Conservation (phyloP, 148 eudicot genomes). For the Agrostemma githago region DNA sequence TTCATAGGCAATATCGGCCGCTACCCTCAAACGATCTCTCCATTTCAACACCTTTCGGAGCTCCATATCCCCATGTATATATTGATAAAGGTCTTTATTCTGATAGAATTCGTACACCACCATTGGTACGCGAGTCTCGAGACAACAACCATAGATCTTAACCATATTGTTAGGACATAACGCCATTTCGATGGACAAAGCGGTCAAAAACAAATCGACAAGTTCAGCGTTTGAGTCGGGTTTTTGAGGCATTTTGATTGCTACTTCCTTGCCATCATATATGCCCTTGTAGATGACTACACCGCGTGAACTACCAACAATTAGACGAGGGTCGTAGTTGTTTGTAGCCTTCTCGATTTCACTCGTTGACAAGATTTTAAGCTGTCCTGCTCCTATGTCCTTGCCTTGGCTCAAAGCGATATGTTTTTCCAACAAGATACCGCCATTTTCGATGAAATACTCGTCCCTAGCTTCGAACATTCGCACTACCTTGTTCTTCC, state of each 20-base stretch:
- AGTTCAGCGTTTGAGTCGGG: background rate
- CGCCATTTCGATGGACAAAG: slow-evolving; percentile 20
- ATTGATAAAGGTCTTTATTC: slow-evolving; percentile 17
- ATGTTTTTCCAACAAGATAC: slow-evolving; percentile 19
- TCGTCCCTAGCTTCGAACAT: slow-evolving; percentile 14
- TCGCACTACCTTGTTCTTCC: background rate
- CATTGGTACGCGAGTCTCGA: slow-evolving; percentile 28
- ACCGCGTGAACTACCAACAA: slow-evolving; percentile 14
- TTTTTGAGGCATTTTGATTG: slow-evolving; percentile 10
- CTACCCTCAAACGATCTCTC: slow-evolving; percentile 22
- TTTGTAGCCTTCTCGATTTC: slow-evolving; percentile 23
- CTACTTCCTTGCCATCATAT: slow-evolving; percentile 14
- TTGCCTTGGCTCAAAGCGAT: slow-evolving; percentile 18
- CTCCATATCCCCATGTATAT: slow-evolving; percentile 20
- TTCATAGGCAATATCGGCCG: slow-evolving; percentile 25
- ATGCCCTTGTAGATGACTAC: slow-evolving; percentile 5
- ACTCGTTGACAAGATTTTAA: slow-evolving; percentile 3
- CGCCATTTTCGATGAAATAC: slow-evolving; percentile 28
- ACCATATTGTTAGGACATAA: slow-evolving; percentile 23
- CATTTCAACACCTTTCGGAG: slow-evolving; percentile 14
- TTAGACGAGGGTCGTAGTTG: slow-evolving; percentile 13
- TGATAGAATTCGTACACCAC: slow-evolving; percentile 28
- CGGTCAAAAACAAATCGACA: slow-evolving; percentile 20
- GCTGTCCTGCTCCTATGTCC: slow-evolving; percentile 2
- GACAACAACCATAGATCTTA: slow-evolving; percentile 36